A percentile compares a stretch with the other conserved stretches of the same genome.
phyloP scores from a whole-genome alignment of 192 early-diverging fungal genomes.

The Lobulomyces angularis region DNA sequence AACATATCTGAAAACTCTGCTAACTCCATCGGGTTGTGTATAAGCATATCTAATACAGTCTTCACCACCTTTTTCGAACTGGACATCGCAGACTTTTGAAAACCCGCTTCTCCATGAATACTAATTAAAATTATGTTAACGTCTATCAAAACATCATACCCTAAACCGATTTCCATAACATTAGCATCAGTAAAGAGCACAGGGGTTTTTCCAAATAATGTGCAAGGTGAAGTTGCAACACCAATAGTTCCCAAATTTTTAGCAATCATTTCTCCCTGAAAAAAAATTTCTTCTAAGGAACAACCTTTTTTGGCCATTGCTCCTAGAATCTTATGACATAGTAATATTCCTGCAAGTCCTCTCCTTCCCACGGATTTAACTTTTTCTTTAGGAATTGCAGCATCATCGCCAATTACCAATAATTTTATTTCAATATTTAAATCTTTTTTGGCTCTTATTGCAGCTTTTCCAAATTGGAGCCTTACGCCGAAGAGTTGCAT shows the following conservation, averaged over 20 bases:
- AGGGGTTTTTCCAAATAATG: slow-evolving; percentile 53
- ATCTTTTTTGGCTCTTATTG: slow-evolving; percentile 60
- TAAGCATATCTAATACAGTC: slow-evolving; percentile 16
- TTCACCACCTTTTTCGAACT: slow-evolving; percentile 35
- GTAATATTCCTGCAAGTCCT: slow-evolving; percentile 64
- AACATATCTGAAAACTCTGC: too few relatives aligned
- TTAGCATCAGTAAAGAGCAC: slow-evolving; percentile 40
- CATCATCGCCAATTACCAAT: slow-evolving; percentile 75
- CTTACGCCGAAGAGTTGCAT: slow-evolving; percentile 9
- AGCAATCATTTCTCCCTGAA: slow-evolving; percentile 39
- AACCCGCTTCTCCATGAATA: slow-evolving; percentile 81
- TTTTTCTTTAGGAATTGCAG: slow-evolving; percentile 56
- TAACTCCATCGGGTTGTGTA: too few relatives aligned
- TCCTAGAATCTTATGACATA: slow-evolving; percentile 70
- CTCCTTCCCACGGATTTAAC: slow-evolving; percentile 60
- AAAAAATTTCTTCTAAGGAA: slow-evolving; percentile 41
- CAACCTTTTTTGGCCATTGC: slow-evolving; percentile 45
- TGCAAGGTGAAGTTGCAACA: slow-evolving; percentile 59
- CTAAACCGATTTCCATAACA: slow-evolving; percentile 58
- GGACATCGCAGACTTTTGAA: slow-evolving; percentile 33
- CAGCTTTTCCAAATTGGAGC: slow-evolving; percentile 62
- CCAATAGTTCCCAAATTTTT: slow-evolving; percentile 66
- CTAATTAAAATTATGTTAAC: too few relatives aligned
- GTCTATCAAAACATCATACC: too few relatives aligned
- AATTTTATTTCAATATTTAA: slow-evolving; percentile 53